Conservation (phyloP, 306 rosid genomes). For the Cicer yamashitae region DNA sequence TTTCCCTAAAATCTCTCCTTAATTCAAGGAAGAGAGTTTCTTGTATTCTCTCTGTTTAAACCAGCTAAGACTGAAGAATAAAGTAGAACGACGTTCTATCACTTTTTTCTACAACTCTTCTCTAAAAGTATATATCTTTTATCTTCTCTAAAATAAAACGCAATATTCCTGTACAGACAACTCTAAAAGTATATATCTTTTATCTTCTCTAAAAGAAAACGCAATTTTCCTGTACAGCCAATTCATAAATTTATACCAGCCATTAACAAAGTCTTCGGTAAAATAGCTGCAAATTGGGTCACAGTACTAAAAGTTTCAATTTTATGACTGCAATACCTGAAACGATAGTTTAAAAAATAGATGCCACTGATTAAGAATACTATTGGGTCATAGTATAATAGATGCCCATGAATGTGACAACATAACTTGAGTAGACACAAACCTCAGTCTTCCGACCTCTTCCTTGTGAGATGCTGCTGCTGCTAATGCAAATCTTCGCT, state of each 20-base stretch:
- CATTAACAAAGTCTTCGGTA: not conserved
- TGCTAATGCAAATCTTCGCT: slow-evolving; percentile 94
- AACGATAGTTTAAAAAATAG: slow-evolving; percentile 6
- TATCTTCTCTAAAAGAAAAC: too few relatives aligned
- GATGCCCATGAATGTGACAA: slow-evolving; percentile 38
- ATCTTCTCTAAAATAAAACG: not conserved
- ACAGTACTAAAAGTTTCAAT: slow-evolving; percentile 20
- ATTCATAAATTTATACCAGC: slow-evolving; percentile 18
- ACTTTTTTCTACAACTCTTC: not conserved
- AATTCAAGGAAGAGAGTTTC: too few relatives aligned
- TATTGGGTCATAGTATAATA: too few relatives aligned
- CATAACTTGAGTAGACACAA: slow-evolving; percentile 37
- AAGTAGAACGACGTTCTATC: too few relatives aligned
- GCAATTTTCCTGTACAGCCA: not conserved
- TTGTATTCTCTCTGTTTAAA: too few relatives aligned
- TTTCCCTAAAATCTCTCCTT: too few relatives aligned
- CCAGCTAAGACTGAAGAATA: too few relatives aligned
- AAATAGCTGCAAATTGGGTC: slow-evolving; percentile 11
- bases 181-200: too few relatives aligned
- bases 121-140: not conserved
- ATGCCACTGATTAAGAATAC: slow-evolving; percentile 27
- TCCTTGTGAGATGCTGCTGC: slow-evolving; percentile 95
- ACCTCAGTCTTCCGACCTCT: slow-evolving; percentile 95
- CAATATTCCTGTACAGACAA: not conserved
- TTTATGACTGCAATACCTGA: slow-evolving; percentile 15